phyloP scores from a whole-genome alignment of 495 filamentous ascomycete species.

The Halenospora varia region DNA sequence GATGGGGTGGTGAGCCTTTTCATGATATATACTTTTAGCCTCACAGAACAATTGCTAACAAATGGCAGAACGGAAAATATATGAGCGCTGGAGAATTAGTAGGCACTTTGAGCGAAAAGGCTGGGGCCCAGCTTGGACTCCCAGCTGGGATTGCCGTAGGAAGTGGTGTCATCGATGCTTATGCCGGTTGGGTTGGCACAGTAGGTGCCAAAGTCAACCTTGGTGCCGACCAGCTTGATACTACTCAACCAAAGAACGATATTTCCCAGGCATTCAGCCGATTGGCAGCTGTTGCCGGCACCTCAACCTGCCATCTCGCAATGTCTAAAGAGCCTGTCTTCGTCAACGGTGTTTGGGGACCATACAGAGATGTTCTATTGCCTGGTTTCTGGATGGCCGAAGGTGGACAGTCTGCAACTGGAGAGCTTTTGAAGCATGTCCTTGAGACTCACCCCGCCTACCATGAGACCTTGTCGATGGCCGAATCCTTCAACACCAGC shows the following conservation, averaged over 20 bases:
- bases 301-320: slow-evolving; percentile 93
- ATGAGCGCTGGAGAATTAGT: slow-evolving; percentile 87
- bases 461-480: slow-evolving; percentile 67
- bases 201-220: slow-evolving; percentile 92
- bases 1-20: slow-evolving; percentile 80
- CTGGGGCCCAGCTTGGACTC: slow-evolving; percentile 79
- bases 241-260: slow-evolving; percentile 64
- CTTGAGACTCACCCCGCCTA: slow-evolving; percentile 91
- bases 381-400: slow-evolving; percentile 94
- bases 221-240: slow-evolving; percentile 53
- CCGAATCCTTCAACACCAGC: slow-evolving; percentile 72
- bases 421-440: slow-evolving; percentile 89
- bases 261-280: slow-evolving; percentile 88
- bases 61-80: slow-evolving; percentile 76
- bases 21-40: slow-evolving; percentile 18
- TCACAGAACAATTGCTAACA: slow-evolving; percentile 22
- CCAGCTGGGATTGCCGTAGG: slow-evolving; percentile 85
- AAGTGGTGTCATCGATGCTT: slow-evolving; percentile 95
- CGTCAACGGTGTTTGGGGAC: slow-evolving; percentile 92
- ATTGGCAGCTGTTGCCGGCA: slow-evolving; percentile 92
- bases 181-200: slow-evolving; percentile 97
- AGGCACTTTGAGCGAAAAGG: slow-evolving; percentile 78
- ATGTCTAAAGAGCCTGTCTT: slow-evolving; percentile 92
- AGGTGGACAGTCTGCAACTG: slow-evolving; percentile 92
- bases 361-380: slow-evolving; percentile 89